A percentile compares a stretch with the other conserved stretches of the same genome.
Conservation (phyloP, 2,329 filamentous ascomycete species). For the Chalaropsis ovoidea region DNA sequence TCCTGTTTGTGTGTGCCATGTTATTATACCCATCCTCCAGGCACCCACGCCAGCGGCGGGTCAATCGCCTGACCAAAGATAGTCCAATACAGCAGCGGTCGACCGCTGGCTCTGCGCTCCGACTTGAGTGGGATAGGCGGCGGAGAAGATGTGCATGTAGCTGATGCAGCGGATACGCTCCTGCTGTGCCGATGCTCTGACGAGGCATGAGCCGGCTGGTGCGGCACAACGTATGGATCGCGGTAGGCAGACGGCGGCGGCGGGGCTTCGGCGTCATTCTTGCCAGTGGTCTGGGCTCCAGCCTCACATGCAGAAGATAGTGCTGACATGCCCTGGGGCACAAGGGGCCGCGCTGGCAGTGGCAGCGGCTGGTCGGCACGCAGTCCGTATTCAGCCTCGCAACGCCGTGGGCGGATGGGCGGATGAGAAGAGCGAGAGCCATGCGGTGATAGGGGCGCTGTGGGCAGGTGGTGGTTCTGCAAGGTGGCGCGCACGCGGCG, state of each 20-base stretch:
- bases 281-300: neutral
- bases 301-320: neutral
- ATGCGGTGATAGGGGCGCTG: neutral
- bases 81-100: slow-evolving; percentile 21
- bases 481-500: neutral
- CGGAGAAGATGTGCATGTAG: neutral
- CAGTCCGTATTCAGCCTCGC: neutral
- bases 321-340: neutral
- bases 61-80: slow-evolving; percentile 20
- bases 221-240: slow-evolving; percentile 11
- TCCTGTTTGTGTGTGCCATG: neutral
- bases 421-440: neutral
- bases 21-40: slow-evolving; percentile 23
- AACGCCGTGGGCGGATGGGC: neutral
- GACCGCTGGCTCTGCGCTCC: slow-evolving; percentile 6
- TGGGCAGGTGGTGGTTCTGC: neutral
- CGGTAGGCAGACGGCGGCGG: slow-evolving; percentile 19
- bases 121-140: slow-evolving; percentile 21
- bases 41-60: slow-evolving; percentile 17
- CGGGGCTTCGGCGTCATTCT: neutral
- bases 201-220: neutral
- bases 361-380: neutral
- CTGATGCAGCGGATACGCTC: neutral
- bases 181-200: neutral
- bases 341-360: neutral